Conservation (phyloP, 495 filamentous ascomycete species). For the Rhizodiscina lignyota region DNA sequence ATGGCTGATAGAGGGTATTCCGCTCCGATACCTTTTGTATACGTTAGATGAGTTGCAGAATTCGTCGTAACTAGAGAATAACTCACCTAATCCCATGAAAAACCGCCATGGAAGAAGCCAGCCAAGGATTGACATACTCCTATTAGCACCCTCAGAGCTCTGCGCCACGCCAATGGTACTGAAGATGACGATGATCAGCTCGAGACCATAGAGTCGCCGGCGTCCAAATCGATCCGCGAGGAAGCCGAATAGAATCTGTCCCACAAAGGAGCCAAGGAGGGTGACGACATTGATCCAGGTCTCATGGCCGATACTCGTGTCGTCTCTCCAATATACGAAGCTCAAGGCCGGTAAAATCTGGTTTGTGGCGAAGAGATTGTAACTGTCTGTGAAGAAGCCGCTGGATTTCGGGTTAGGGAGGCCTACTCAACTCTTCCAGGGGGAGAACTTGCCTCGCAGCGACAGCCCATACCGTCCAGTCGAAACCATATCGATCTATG, state of each 20-base stretch:
- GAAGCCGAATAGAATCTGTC: constrained; percentile 43
- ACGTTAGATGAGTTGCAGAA: too few species aligned
- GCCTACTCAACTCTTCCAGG: too few species aligned
- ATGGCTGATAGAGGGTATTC: constrained; percentile 42
- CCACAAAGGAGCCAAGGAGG: constrained; percentile 39
- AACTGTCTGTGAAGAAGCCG: constrained; percentile 54
- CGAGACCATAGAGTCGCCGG: constrained; percentile 45
- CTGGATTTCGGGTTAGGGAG: too few species aligned
- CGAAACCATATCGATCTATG: constrained; percentile 8
- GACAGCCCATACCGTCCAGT: constrained; percentile 20
- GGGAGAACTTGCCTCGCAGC: too few species aligned
- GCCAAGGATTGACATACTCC: constrained; percentile 5
- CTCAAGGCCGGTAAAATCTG: constrained; percentile 42
- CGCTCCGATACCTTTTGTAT: constrained; percentile 33
- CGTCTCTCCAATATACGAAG: constrained; percentile 42
- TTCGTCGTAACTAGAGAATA: too few species aligned
- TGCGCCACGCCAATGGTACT: constrained; percentile 36
- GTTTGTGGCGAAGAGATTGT: constrained; percentile 57
- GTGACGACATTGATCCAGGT: constrained; percentile 42
- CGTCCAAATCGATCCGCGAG: constrained; percentile 46
- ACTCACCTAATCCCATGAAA: constrained; percentile 20
- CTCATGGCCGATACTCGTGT: constrained; percentile 17
- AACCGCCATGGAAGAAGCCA: constrained; percentile 13
- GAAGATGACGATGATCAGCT: constrained; percentile 38
- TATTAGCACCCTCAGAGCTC: constrained; percentile 4